Percentiles rank a stretch among this genome's conserved stretches.
Conservation (phyloP, 345 rosid species). For the Citrus medica region DNA sequence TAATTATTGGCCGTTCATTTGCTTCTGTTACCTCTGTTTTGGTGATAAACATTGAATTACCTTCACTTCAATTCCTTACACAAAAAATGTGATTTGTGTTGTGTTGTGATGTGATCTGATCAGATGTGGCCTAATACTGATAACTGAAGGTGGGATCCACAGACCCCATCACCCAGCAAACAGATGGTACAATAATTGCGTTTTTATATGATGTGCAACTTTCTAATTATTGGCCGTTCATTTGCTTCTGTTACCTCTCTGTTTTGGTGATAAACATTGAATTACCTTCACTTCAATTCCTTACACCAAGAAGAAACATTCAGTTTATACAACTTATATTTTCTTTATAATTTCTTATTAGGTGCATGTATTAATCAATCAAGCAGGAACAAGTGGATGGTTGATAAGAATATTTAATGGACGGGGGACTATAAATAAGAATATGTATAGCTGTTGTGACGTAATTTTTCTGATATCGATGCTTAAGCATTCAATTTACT, state of each 20-base stretch:
- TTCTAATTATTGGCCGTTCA: background rate
- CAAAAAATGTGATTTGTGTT: background rate
- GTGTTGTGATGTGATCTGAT: background rate
- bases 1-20: too few relatives aligned
- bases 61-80: background rate
- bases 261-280: background rate
- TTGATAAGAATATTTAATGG: too few relatives aligned
- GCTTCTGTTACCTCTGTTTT: too few relatives aligned
- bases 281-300: background rate
- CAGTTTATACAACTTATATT: too few relatives aligned
- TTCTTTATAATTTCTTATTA: too few relatives aligned
- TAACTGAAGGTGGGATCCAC: background rate
- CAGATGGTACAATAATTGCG: background rate
- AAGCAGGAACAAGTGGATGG: too few relatives aligned
- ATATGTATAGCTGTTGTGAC: background rate
- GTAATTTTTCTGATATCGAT: background rate
- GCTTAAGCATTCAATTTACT: background rate
- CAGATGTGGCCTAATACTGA: background rate
- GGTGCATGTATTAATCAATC: too few relatives aligned
- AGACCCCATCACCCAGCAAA: too few relatives aligned
- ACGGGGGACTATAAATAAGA: too few relatives aligned
- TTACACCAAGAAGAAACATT: too few relatives aligned
- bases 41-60: background rate
- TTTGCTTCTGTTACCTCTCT: too few relatives aligned
- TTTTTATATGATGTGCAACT: background rate